phyloP scores from a whole-genome alignment of 2,329 filamentous ascomycete genomes.

The Ampelomyces quisqualis region DNA sequence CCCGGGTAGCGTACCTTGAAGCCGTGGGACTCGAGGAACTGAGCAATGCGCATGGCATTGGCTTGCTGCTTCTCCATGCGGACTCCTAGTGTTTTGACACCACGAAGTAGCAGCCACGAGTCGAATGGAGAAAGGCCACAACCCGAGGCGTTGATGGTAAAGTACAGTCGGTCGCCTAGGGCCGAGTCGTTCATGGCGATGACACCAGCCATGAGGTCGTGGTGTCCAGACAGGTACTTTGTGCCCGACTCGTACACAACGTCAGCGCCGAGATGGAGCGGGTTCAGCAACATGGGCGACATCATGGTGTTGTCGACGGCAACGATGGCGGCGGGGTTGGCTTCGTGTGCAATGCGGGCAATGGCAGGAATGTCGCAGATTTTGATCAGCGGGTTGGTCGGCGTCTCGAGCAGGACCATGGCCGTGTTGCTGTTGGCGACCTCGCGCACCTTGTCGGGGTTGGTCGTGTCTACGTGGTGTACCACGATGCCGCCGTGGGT shows the following conservation, averaged over 20 bases:
- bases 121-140: constrained; percentile 95
- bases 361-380: constrained; percentile 89
- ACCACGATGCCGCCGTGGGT: constrained; percentile 89
- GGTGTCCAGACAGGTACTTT: constrained; percentile 96
- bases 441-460: constrained; percentile 66
- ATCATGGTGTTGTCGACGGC: constrained; percentile 99
- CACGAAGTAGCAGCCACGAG: constrained; percentile 91
- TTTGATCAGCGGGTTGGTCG: constrained; percentile 97
- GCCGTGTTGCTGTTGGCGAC: constrained; percentile 78
- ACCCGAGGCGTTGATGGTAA: constrained; percentile 94
- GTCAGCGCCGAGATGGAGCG: constrained; percentile 89
- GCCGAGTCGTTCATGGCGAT: constrained; percentile 83
- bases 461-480: constrained; percentile 93
- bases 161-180: constrained; percentile 87
- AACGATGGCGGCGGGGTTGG: constrained; percentile 76
- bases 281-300: constrained; percentile 89
- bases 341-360: constrained; percentile 71
- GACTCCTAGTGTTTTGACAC: constrained; percentile 93
- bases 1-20: constrained; percentile 96
- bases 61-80: constrained; percentile 98
- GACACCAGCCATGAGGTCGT: constrained; percentile 98
- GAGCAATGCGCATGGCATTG: constrained; percentile 86
- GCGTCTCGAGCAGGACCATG: constrained; percentile 94
- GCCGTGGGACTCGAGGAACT: constrained; percentile 85
- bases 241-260: constrained; percentile 97